A percentile compares a stretch with the other conserved stretches of the same genome.
Conservation (phyloP, 2,329 filamentous ascomycete genomes). For the Aspergillus sp. region DNA sequence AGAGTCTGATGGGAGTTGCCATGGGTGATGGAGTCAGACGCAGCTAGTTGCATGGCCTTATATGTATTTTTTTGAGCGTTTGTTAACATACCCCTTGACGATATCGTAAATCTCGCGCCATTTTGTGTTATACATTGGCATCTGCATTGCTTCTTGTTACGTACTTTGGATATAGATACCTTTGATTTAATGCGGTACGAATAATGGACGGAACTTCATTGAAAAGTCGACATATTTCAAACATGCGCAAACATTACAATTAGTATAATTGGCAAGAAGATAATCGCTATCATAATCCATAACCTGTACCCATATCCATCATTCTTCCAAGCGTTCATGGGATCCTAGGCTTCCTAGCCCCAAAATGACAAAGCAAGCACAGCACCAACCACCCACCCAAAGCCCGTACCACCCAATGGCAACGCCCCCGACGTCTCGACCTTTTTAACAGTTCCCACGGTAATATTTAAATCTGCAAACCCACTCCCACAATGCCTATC, state of each 20-base stretch:
- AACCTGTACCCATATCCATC: neutral
- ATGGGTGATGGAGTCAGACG: constrained; percentile 22
- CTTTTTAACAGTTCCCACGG: constrained; percentile 12
- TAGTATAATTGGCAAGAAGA: neutral
- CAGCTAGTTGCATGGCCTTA: constrained; percentile 11
- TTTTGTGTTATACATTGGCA: neutral
- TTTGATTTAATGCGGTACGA: neutral
- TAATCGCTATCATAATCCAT: neutral
- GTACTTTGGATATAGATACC: neutral
- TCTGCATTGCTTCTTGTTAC: neutral
- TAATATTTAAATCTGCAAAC: constrained; percentile 48
- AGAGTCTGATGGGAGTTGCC: constrained; percentile 32
- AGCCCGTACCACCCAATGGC: neutral
- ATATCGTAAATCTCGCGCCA: neutral
- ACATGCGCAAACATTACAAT: neutral
- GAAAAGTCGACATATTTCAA: neutral
- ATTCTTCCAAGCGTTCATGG: neutral
- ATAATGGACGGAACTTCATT: neutral
- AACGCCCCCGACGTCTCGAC: neutral
- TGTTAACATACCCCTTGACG: neutral
- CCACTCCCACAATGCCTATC: constrained; percentile 56
- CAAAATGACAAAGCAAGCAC: too few species aligned
- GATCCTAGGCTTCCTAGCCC: neutral
- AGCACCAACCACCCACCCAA: neutral
- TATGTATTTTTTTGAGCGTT: neutral